Evolutionary conservation across 148 eudicot species (phyloP).

Genomic region (Agrostemma githago): DNA sequence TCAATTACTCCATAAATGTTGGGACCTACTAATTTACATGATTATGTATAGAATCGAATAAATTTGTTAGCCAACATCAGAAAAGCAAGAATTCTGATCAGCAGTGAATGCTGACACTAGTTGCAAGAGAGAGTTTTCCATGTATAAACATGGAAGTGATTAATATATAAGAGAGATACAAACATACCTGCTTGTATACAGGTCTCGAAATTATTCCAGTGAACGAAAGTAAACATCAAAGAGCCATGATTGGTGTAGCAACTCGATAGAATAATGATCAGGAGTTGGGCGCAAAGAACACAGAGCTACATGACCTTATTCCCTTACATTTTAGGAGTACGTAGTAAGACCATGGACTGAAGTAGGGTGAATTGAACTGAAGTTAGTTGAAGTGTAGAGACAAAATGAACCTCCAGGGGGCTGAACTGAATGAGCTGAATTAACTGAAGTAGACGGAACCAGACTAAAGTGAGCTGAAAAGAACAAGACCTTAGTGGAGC

Average conservation of each 20-base stretch:
- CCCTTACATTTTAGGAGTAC: constrained; percentile 23
- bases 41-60: constrained; percentile 5
- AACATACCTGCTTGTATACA: constrained; percentile 6
- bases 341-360: constrained; percentile 12
- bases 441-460: no score
- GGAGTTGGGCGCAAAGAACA: constrained; percentile 8
- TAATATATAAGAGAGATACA: background rate
- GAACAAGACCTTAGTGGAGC: constrained; percentile 45
- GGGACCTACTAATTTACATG: constrained; percentile 16
- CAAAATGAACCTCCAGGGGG: no score
- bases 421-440: no score
- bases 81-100: constrained; percentile 17
- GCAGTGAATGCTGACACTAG: constrained; percentile 19
- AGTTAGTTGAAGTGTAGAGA: no score
- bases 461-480: no score
- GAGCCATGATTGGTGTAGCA: constrained; percentile 15
- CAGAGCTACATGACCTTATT: constrained; percentile 31
- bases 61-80: background rate
- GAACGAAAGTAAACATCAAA: constrained; percentile 10
- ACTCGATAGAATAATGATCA: constrained; percentile 16
- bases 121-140: background rate
- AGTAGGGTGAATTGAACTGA: no score
- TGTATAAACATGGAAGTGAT: background rate
- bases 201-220: background rate
- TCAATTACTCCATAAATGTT: background rate